Percentiles rank a stretch among this genome's conserved stretches.
Conservation (phyloP, 176 grass and related monocot species). For the Oryza meridionalis region DNA sequence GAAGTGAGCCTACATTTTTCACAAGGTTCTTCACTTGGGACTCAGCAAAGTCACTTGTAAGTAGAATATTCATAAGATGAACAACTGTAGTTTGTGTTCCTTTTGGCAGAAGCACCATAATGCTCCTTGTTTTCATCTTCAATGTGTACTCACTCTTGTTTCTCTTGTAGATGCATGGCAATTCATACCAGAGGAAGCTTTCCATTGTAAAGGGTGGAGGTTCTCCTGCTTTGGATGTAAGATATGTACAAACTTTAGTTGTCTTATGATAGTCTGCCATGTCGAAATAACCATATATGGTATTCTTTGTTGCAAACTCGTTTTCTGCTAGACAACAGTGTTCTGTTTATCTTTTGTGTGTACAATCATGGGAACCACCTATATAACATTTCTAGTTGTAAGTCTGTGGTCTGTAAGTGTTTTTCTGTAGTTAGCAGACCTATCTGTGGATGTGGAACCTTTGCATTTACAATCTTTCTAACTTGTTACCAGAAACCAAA, state of each 20-base stretch:
- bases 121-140: conserved; percentile 19
- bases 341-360: conserved; percentile 1
- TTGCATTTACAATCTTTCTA: conserved; percentile 13
- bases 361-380: conserved; percentile 4
- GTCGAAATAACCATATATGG: not conserved
- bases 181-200: conserved; percentile 92
- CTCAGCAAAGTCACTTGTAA: conserved; percentile 69
- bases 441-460: not conserved
- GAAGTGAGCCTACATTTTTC: conserved; percentile 85
- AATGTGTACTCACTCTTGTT: conserved; percentile 13
- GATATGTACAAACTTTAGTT: conserved; percentile 25
- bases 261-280: conserved; percentile 8
- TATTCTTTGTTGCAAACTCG: conserved; percentile 23
- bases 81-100: conserved; percentile 23
- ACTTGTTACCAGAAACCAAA: conserved; percentile 68
- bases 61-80: conserved; percentile 32
- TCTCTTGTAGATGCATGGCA: conserved; percentile 77
- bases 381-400: conserved; percentile 1
- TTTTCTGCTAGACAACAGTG: not conserved
- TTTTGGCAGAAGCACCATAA: conserved; percentile 8
- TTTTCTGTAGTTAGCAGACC: not conserved
- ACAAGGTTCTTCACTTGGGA: conserved; percentile 94
- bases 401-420: not conserved
- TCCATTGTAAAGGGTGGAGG: conserved; percentile 73
- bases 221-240: conserved; percentile 74